Conservation (phyloP, 1,284 basidiomycete species). For the Ustilago hordei region DNA sequence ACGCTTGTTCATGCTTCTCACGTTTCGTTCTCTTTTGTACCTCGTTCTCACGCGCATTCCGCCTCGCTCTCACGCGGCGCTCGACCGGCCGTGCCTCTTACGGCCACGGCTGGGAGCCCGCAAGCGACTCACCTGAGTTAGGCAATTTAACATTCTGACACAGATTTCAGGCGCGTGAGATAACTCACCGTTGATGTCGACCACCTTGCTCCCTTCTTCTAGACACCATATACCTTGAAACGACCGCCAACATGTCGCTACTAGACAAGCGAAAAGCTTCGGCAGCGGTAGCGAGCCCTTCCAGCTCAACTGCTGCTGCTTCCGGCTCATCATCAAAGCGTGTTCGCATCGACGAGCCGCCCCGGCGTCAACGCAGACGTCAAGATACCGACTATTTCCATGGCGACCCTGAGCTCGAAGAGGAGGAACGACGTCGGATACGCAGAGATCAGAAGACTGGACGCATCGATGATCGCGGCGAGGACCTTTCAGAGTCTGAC, state of each 20-base stretch:
- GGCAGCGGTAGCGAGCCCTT: constrained; percentile 3
- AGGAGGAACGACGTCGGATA: constrained; percentile 54
- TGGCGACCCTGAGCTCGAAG: constrained; percentile 64
- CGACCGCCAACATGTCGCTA: constrained; percentile 20
- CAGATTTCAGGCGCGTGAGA: too few species aligned
- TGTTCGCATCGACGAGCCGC: constrained; percentile 37
- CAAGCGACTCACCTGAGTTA: too few species aligned
- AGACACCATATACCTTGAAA: not conserved
- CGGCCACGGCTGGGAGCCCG: too few species aligned
- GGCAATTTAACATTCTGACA: too few species aligned
- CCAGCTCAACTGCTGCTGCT: constrained; percentile 3
- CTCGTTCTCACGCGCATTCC: too few species aligned
- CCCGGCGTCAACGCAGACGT: constrained; percentile 23
- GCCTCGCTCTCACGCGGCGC: too few species aligned
- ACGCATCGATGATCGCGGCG: constrained; percentile 83
- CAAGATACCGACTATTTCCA: constrained; percentile 42
- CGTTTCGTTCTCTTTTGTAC: too few species aligned
- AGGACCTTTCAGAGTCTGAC: constrained; percentile 79
- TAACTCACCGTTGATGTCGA: not conserved
- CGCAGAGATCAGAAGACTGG: constrained; percentile 58
- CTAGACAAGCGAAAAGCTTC: constrained; percentile 36
- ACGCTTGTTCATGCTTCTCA: too few species aligned
- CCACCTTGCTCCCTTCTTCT: constrained; percentile 2
- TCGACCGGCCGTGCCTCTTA: too few species aligned
- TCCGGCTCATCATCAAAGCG: constrained; percentile 20